Conservation (phyloP, 495 filamentous ascomycete genomes). For the Hyaloscypha variabilis region DNA sequence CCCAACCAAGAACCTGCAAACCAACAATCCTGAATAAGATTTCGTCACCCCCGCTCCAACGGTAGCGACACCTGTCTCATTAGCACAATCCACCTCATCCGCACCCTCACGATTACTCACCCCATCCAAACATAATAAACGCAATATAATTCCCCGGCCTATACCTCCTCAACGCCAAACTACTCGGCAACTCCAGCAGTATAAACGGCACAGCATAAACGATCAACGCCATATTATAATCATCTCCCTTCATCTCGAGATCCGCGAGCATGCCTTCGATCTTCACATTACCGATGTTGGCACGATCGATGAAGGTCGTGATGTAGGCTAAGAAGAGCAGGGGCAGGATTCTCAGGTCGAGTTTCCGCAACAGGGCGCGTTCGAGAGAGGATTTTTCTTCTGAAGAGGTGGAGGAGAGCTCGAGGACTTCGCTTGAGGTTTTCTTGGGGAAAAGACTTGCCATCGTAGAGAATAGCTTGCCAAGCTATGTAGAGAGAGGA, state of each 20-base stretch:
- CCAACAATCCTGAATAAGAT: neutral
- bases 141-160: neutral
- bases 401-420: neutral
- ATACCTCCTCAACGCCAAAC: neutral
- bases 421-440: neutral
- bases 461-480: neutral
- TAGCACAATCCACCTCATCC: neutral
- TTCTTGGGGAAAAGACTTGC: neutral
- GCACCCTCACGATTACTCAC: neutral
- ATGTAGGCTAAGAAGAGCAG: slow-evolving; percentile 30
- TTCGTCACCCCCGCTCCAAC: neutral
- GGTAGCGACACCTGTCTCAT: neutral
- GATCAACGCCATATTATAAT: slow-evolving; percentile 26
- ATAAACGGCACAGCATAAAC: neutral
- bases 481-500: too few relatives aligned
- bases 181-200: neutral
- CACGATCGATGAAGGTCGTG: slow-evolving; percentile 38
- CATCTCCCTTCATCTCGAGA: slow-evolving; percentile 30
- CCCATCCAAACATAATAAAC: slow-evolving; percentile 1
- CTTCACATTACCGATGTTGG: slow-evolving; percentile 46
- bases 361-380: neutral
- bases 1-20: neutral
- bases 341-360: slow-evolving; percentile 17
- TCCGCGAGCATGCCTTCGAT: slow-evolving; percentile 41
- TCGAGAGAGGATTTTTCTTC: neutral